Conservation (phyloP, 164 flowering plant species). For the Liquidambar formosana region DNA sequence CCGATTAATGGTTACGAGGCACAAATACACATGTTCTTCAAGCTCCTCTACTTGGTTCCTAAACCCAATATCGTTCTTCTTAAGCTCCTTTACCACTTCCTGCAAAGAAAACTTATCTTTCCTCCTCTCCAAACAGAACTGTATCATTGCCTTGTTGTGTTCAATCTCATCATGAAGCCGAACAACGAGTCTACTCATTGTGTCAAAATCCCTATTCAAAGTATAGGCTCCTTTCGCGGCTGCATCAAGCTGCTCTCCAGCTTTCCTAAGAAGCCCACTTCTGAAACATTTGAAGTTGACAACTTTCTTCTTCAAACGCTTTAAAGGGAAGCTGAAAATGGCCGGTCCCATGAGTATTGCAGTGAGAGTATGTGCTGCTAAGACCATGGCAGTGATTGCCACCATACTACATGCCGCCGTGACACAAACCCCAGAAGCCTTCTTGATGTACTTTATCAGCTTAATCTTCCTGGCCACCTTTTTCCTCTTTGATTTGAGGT, state of each 20-base stretch:
- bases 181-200: constrained; percentile 42
- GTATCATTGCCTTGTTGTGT: constrained; percentile 43
- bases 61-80: constrained; percentile 42
- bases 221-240: constrained; percentile 65
- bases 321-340: constrained; percentile 34
- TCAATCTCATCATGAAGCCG: constrained; percentile 53
- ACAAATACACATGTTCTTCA: constrained; percentile 68
- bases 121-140: constrained; percentile 46
- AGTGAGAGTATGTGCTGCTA: constrained; percentile 50
- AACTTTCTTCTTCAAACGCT: constrained; percentile 30
- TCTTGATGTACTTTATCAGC: constrained; percentile 38
- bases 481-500: constrained; percentile 37
- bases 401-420: constrained; percentile 40
- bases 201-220: constrained; percentile 53
- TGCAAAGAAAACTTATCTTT: constrained; percentile 39
- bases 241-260: constrained; percentile 46
- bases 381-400: constrained; percentile 25
- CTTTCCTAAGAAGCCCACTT: constrained; percentile 29
- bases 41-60: constrained; percentile 62
- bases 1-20: constrained; percentile 63
- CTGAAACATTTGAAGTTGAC: constrained; percentile 15
- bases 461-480: constrained; percentile 44
- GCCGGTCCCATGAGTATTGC: constrained; percentile 52
- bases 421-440: constrained; percentile 34
- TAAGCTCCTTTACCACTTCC: constrained; percentile 54